Conservation (phyloP, 2,329 filamentous ascomycete species). For the Fonsecaea erecta region DNA sequence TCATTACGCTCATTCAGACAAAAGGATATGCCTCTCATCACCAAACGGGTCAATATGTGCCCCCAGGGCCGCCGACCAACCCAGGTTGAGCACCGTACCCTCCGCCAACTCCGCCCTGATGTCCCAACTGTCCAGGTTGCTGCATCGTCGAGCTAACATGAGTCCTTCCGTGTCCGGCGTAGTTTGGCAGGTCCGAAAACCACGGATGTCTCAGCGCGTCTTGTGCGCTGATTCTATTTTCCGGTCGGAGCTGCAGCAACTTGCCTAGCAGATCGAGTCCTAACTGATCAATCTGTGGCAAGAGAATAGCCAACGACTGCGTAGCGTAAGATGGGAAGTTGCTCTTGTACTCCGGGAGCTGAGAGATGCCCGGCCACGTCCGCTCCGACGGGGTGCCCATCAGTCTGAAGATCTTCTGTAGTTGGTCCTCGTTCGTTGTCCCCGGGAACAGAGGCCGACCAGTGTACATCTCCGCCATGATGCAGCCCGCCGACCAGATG, state of each 20-base stretch:
- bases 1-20: neutral
- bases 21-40: neutral
- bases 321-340: conserved; percentile 95
- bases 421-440: conserved; percentile 97
- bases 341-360: conserved; percentile 96
- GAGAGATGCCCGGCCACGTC: conserved; percentile 91
- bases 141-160: conserved; percentile 30
- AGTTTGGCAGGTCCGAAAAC: conserved; percentile 69
- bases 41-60: conserved; percentile 18
- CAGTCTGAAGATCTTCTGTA: conserved; percentile 94
- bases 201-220: conserved; percentile 89
- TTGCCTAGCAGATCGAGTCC: conserved; percentile 85
- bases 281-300: conserved; percentile 85
- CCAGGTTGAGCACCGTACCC: conserved; percentile 36
- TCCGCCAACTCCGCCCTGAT: conserved; percentile 28
- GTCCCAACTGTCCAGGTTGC: conserved; percentile 27
- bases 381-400: conserved; percentile 98
- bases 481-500: conserved; percentile 98
- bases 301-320: conserved; percentile 82
- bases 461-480: conserved; percentile 99
- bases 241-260: conserved; percentile 91
- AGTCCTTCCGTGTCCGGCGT: conserved; percentile 27
- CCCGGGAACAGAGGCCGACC: conserved; percentile 94
- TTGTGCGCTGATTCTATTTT: conserved; percentile 84
- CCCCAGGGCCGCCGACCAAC: conserved; percentile 29